These are phyloP conservation scores for Sarocladium kiliense DNA, from an alignment of 2,329 filamentous ascomycete genomes.

Conservation along the genomic window DNA sequence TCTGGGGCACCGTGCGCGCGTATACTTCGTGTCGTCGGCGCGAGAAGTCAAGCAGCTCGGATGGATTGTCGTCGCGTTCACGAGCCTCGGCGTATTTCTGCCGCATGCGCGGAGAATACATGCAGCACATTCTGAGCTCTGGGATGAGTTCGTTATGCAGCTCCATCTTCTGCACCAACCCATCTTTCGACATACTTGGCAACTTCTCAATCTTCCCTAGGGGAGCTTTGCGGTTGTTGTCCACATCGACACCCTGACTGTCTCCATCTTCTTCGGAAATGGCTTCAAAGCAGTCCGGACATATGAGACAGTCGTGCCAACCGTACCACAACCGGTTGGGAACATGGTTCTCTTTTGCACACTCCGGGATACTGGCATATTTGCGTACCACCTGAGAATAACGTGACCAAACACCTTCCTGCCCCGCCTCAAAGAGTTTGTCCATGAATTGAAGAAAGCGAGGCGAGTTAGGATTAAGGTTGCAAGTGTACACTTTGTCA, in stretches of 20 bases:
- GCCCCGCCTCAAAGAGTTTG: slow-evolving; percentile 23
- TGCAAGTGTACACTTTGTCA: slow-evolving; percentile 21
- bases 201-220: too few species aligned
- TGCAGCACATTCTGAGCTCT: slow-evolving; percentile 25
- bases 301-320: slow-evolving; percentile 26
- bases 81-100: slow-evolving; percentile 20
- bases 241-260: slow-evolving; percentile 17
- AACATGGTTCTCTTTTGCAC: slow-evolving; percentile 21
- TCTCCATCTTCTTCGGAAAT: slow-evolving; percentile 18
- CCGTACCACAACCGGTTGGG: slow-evolving; percentile 28
- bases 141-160: slow-evolving; percentile 20
- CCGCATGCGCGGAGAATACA: slow-evolving; percentile 35
- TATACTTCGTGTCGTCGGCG: slow-evolving; percentile 18
- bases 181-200: not conserved
- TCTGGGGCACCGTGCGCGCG: slow-evolving; percentile 22
- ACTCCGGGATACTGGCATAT: slow-evolving; percentile 22
- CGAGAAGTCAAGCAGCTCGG: slow-evolving; percentile 16
- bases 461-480: slow-evolving; percentile 20
- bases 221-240: not conserved
- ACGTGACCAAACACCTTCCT: slow-evolving; percentile 25
- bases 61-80: slow-evolving; percentile 20
- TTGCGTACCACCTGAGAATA: slow-evolving; percentile 22
- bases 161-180: slow-evolving; percentile 8
- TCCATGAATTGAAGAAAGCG: slow-evolving; percentile 21
- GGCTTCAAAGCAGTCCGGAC: slow-evolving; percentile 26